Percentiles rank a stretch among this genome's conserved stretches.
Evolutionary conservation across 768 basidiomycete species (phyloP).

Genomic region (Collybia sp.): DNA sequence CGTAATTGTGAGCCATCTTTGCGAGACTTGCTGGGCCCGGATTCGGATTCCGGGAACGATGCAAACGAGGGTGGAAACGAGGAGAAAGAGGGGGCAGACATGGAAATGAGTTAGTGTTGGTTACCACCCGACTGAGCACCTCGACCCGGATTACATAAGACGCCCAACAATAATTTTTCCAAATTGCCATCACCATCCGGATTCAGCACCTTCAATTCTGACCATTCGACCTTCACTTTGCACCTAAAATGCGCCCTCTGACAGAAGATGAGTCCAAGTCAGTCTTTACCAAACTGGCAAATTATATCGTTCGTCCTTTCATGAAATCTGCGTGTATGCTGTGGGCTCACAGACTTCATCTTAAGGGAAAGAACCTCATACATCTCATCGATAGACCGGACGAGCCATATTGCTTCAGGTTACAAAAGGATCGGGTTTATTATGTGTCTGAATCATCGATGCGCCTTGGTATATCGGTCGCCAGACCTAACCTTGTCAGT

Average conservation of each 20-base stretch:
- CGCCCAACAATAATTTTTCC: conserved; percentile 1
- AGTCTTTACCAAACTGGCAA: conserved; percentile 94
- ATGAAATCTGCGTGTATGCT: not conserved
- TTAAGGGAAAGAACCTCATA: conserved; percentile 91
- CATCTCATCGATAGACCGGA: conserved; percentile 93
- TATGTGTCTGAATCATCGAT: conserved; percentile 96
- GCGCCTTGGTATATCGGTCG: conserved; percentile 88
- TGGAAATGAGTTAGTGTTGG: conserved; percentile 6
- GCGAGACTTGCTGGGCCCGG: conserved; percentile 29
- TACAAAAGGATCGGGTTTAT: conserved; percentile 93
- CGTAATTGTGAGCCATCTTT: not conserved
- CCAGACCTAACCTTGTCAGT: conserved; percentile 86
- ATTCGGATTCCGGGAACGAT: conserved; percentile 64
- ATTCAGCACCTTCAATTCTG: conserved; percentile 6
- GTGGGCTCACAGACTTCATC: conserved; percentile 1
- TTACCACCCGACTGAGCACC: not conserved
- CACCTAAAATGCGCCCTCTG: conserved; percentile 74
- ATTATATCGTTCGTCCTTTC: conserved; percentile 75
- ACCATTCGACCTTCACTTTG: conserved; percentile 7
- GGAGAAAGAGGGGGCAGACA: conserved; percentile 56
- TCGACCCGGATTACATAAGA: not conserved
- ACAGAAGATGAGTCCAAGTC: conserved; percentile 97
- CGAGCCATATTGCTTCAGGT: conserved; percentile 92
- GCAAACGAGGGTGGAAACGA: conserved; percentile 63
- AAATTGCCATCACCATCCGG: too few relatives aligned